These are phyloP conservation scores for Artemisia annua DNA, from an alignment of 129 eudicot species.

Conservation along the genomic window DNA sequence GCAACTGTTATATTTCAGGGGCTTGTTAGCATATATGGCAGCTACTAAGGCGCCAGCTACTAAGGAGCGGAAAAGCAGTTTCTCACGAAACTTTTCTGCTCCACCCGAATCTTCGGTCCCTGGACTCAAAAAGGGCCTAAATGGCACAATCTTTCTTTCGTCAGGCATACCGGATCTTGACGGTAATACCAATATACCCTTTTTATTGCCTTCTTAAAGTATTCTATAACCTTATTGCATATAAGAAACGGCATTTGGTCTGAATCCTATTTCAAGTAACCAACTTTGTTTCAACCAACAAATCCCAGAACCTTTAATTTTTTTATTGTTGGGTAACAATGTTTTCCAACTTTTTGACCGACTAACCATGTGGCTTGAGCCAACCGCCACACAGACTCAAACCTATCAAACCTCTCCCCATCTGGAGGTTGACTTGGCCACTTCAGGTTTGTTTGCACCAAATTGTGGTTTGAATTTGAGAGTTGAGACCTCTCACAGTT, in stretches of 20 bases:
- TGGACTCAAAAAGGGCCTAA: slow-evolving; percentile 92
- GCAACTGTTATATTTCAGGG: too few relatives aligned
- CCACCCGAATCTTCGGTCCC: slow-evolving; percentile 51
- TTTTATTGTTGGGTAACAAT: too few relatives aligned
- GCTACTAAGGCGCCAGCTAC: slow-evolving; percentile 24
- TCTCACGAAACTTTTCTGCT: slow-evolving; percentile 65
- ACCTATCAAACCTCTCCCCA: too few relatives aligned
- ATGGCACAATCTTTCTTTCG: slow-evolving; percentile 76
- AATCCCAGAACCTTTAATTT: too few relatives aligned
- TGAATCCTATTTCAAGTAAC: background rate
- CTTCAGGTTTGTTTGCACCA: too few relatives aligned
- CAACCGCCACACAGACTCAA: too few relatives aligned
- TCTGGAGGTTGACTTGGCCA: too few relatives aligned
- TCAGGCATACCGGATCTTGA: slow-evolving; percentile 95
- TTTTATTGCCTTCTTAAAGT: background rate
- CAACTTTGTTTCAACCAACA: too few relatives aligned
- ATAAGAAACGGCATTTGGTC: background rate
- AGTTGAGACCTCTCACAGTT: too few relatives aligned
- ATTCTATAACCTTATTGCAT: background rate
- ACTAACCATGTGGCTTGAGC: too few relatives aligned
- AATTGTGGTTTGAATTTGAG: too few relatives aligned
- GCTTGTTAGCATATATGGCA: slow-evolving; percentile 41
- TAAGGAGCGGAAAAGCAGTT: slow-evolving; percentile 74
- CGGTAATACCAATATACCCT: slow-evolving; percentile 46
- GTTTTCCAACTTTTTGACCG: too few relatives aligned